Base-by-base conservation (phyloP, 2,329 filamentous ascomycete species). In the Hypocrella siamensis region DNA sequence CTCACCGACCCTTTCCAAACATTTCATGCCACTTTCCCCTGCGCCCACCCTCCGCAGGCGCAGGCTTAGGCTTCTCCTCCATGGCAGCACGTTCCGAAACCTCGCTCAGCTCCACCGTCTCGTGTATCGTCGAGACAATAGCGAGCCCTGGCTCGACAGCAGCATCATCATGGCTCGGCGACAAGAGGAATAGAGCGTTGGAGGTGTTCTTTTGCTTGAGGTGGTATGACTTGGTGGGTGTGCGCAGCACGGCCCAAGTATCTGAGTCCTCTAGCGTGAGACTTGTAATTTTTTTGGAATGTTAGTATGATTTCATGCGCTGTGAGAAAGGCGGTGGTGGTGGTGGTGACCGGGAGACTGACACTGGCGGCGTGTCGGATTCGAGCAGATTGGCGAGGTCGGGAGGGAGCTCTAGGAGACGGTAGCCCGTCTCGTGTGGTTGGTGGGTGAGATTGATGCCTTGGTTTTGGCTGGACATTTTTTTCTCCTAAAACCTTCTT, bases 141-240 rank as follows among this genome's bases (percentile, higher is more conserved):
- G 54, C 55, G 3, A 77, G 40, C 9, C 57, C 56, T 2, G 50
- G 40, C 19, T 52, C 46, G 6, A 51, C 38, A 12, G 35, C 33
- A 17, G 35, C 38, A 3, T 30, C 31, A 4, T 42, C 28, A 10
- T 36, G 14, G 29, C 36, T 25, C 5, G 60, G 53, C 17, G 54
- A 47, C 19, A 77, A 54, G 3, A 78, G 48, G 42, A 76, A 66
- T 29, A 78, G 58, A n/a, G 67, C 65, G 45, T 78, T 78, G 28
- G 73, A 78, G 0, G 73, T 76, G 47, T 76, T 77, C 47, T 77
- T 77, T 44, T 77, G 73, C 19, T 67, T 68, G 29, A 78, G 58
- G 5, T 61, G 60, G 52, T 74, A 78, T 12, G 62, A 65, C 41
- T 62, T 65, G 32, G 56, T 49, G 4, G 60, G 61, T 1, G 63